phyloP scores from a whole-genome alignment of 495 filamentous ascomycete species.

The Podospora didyma region DNA sequence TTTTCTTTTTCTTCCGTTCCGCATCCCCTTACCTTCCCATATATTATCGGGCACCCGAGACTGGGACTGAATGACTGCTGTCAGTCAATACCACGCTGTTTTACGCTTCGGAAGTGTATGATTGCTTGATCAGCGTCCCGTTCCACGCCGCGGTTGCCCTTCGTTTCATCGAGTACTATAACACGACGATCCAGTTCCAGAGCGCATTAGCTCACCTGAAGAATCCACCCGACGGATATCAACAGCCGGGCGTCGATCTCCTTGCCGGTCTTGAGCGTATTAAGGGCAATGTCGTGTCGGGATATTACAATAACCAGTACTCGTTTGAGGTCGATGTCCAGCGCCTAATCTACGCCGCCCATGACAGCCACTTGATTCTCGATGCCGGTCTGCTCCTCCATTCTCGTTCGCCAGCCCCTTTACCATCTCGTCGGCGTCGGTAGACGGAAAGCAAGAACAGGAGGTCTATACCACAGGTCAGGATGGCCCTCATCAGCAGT shows the following conservation, averaged over 20 bases:
- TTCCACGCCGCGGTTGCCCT: slow-evolving; percentile 50
- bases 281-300: slow-evolving; percentile 33
- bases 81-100: slow-evolving; percentile 16
- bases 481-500: too few species aligned
- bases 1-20: too few species aligned
- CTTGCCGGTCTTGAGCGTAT: slow-evolving; percentile 41
- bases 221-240: slow-evolving; percentile 52
- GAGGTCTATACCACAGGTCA: slow-evolving; percentile 32
- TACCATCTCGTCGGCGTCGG: slow-evolving; percentile 43
- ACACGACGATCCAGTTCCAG: slow-evolving; percentile 55
- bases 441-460: slow-evolving; percentile 46
- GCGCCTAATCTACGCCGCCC: slow-evolving; percentile 33
- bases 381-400: slow-evolving; percentile 33
- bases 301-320: slow-evolving; percentile 44
- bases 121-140: slow-evolving; percentile 54
- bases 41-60: too few species aligned
- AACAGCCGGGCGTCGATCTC: slow-evolving; percentile 51
- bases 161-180: slow-evolving; percentile 50
- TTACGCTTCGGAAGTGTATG: slow-evolving; percentile 38
- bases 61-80: too few species aligned
- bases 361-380: slow-evolving; percentile 46
- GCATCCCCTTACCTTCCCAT: too few species aligned
- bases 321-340: slow-evolving; percentile 49
- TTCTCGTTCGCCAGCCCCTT: slow-evolving; percentile 46
- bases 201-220: slow-evolving; percentile 52